These are phyloP conservation scores for Microthlaspi erraticum DNA, from an alignment of 345 rosid genomes.

Conservation along the genomic window DNA sequence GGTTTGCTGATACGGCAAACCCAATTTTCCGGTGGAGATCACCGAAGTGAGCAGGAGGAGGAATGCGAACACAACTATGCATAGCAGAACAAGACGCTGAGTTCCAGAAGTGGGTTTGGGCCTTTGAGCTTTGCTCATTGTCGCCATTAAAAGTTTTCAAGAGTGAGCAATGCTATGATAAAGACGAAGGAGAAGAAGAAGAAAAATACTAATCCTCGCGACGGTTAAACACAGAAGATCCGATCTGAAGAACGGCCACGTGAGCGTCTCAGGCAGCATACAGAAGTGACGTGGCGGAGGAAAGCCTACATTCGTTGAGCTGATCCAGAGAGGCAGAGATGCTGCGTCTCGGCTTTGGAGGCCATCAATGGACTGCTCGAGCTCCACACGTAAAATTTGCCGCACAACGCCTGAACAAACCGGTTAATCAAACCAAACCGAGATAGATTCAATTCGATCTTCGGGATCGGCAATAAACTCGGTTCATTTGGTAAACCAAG, in stretches of 20 bases:
- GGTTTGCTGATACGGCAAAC: constrained; percentile 48
- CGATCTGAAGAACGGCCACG: constrained; percentile 23
- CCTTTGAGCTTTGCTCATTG: constrained; percentile 51
- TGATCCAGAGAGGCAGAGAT: constrained; percentile 19
- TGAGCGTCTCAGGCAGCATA: constrained; percentile 9
- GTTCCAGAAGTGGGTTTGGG: constrained; percentile 55
- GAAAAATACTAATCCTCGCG: constrained; percentile 1
- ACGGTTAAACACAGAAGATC: constrained; percentile 8
- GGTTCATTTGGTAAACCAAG: constrained; percentile 3
- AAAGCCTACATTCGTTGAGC: constrained; percentile 1
- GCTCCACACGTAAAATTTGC: constrained; percentile 40
- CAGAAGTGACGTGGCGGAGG: constrained; percentile 1
- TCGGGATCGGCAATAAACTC: not conserved
- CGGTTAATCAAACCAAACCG: constrained; percentile 23
- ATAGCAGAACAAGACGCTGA: constrained; percentile 48
- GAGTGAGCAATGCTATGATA: constrained; percentile 7
- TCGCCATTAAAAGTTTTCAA: constrained; percentile 56
- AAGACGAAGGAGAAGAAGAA: constrained; percentile 6
- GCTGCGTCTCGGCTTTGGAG: constrained; percentile 12
- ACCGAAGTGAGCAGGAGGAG: constrained; percentile 59
- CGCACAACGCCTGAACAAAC: constrained; percentile 39
- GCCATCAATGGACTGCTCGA: constrained; percentile 26
- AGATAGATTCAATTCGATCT: not conserved
- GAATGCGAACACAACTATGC: constrained; percentile 51
- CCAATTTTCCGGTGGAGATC: constrained; percentile 59